Conservation (phyloP, 805 yeast species). For the Nakazawaea ambrosiae region DNA sequence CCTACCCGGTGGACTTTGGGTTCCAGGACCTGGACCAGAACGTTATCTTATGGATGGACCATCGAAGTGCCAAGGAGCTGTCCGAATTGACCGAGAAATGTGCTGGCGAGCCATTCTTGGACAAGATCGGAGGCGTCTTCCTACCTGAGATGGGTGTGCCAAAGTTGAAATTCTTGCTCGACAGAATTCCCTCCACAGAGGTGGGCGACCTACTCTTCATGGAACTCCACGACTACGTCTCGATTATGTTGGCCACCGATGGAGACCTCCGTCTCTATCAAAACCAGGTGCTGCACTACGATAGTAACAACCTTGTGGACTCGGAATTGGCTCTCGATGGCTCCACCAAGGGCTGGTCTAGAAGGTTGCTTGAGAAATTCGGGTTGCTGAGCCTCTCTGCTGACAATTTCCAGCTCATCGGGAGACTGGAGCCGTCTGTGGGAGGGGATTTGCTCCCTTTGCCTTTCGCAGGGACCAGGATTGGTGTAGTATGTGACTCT, state of each 20-base stretch:
- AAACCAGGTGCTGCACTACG: conserved; percentile 5
- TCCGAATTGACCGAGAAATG: conserved; percentile 21
- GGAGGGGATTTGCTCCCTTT: conserved; percentile 14
- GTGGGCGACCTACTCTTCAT: conserved; percentile 28
- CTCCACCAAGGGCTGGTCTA: conserved; percentile 48
- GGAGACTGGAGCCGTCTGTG: conserved; percentile 19
- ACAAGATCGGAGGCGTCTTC: conserved; percentile 34
- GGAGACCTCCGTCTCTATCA: conserved; percentile 14
- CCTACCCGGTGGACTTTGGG: conserved; percentile 27
- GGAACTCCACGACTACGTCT: conserved; percentile 44
- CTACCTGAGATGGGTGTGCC: conserved; percentile 56
- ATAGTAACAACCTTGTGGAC: conserved; percentile 5
- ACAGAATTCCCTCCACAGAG: conserved; percentile 16
- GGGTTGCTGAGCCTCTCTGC: conserved; percentile 15
- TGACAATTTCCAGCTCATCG: conserved; percentile 21
- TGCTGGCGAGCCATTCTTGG: conserved; percentile 16
- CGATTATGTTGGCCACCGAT: conserved; percentile 19
- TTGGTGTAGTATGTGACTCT: conserved; percentile 15
- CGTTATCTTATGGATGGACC: conserved; percentile 57
- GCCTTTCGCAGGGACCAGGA: conserved; percentile 25
- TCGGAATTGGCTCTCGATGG: conserved; percentile 45
- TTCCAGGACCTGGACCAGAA: conserved; percentile 23
- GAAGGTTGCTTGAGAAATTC: conserved; percentile 17
- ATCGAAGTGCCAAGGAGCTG: conserved; percentile 31
- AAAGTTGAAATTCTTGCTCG: conserved; percentile 34